These are phyloP conservation scores for Didymella exigua DNA, from an alignment of 2,329 filamentous ascomycete species.

Conservation along the genomic window DNA sequence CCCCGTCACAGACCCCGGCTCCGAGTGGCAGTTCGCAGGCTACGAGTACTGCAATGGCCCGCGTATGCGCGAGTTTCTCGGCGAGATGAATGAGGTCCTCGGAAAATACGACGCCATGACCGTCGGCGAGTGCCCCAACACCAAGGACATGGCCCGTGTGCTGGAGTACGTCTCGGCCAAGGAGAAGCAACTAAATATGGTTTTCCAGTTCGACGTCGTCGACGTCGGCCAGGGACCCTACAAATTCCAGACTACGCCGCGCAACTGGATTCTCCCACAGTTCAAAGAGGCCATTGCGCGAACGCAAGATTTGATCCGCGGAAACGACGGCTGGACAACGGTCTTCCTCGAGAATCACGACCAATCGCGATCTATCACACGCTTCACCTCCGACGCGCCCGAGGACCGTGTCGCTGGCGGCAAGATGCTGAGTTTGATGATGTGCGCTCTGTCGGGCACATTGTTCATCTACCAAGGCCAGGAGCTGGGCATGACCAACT, in stretches of 20 bases:
- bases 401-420: conserved; percentile 53
- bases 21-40: conserved; percentile 44
- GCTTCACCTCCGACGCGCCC: conserved; percentile 56
- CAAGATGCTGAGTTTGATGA: conserved; percentile 57
- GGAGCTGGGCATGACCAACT: conserved; percentile 59
- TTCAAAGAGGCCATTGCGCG: conserved; percentile 41
- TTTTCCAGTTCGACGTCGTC: conserved; percentile 60
- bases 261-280: conserved; percentile 39
- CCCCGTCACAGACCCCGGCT: conserved; percentile 38
- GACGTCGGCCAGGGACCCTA: conserved; percentile 46
- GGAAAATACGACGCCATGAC: conserved; percentile 69
- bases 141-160: conserved; percentile 63
- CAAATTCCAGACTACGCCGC: conserved; percentile 45
- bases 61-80: conserved; percentile 69
- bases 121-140: conserved; percentile 71
- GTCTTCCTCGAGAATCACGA: conserved; percentile 62
- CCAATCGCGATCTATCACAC: conserved; percentile 56
- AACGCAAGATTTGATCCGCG: conserved; percentile 40
- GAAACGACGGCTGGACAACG: conserved; percentile 53
- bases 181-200: conserved; percentile 69
- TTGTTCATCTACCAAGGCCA: conserved; percentile 59
- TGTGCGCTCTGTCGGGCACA: conserved; percentile 56
- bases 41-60: conserved; percentile 71
- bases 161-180: conserved; percentile 64
- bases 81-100: conserved; percentile 67